phyloP scores from a whole-genome alignment of 129 eudicot genomes.

The Saposhnikovia divaricata region DNA sequence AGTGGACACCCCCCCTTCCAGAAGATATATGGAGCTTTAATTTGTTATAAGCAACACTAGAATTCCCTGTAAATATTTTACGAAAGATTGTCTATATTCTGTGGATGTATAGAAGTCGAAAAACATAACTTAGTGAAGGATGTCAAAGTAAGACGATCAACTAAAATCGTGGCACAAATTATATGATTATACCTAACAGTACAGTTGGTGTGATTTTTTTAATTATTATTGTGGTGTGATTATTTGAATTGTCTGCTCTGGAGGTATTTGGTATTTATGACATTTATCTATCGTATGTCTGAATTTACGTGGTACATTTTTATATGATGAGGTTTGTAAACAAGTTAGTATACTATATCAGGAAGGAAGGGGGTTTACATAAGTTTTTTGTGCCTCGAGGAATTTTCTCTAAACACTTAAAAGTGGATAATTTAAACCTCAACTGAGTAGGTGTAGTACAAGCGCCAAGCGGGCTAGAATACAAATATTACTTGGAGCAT shows the following conservation, averaged over 20 bases:
- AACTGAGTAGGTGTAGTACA: neutral
- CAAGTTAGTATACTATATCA: neutral
- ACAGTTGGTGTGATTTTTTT: neutral
- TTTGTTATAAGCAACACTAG: neutral
- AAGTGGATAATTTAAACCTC: neutral
- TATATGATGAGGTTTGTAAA: neutral
- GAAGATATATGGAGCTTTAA: no score
- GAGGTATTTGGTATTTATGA: neutral
- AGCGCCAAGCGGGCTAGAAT: neutral
- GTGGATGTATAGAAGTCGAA: neutral
- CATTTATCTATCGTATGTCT: neutral
- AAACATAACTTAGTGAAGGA: neutral
- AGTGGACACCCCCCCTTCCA: no score
- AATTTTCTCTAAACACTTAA: neutral
- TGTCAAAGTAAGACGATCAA: neutral
- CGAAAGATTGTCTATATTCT: neutral
- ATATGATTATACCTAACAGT: neutral
- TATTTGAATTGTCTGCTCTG: neutral
- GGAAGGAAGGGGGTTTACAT: neutral
- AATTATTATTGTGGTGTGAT: neutral
- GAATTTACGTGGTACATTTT: neutral
- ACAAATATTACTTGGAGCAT: neutral
- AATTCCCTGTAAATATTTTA: neutral
- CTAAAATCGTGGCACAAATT: no score
- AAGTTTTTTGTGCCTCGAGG: neutral